Evolutionary conservation across 2,329 filamentous ascomycete genomes (phyloP).

Genomic region (Aspergillus awamori): DNA sequence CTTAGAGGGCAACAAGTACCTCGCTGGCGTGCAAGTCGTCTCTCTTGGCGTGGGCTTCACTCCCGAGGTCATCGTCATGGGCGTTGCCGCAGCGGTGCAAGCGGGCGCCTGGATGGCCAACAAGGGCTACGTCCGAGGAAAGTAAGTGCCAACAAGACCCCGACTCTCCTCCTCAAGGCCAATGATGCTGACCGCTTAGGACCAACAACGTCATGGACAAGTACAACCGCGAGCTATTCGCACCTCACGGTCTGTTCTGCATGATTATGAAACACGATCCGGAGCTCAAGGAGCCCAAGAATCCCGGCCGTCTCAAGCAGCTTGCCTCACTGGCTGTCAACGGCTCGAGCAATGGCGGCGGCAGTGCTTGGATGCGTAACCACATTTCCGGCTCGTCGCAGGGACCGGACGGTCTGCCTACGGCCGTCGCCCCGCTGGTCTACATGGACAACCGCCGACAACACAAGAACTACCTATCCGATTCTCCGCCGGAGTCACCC

Average conservation of each 20-base stretch:
- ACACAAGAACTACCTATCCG: background rate
- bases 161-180: background rate
- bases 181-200: background rate
- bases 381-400: background rate
- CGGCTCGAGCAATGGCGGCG: too few relatives aligned
- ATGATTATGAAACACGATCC: conserved; percentile 56
- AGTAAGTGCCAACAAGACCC: background rate
- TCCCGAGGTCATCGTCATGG: conserved; percentile 44
- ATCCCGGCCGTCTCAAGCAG: too few relatives aligned
- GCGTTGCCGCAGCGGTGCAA: conserved; percentile 47
- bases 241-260: conserved; percentile 55
- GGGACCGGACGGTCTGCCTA: background rate
- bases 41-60: conserved; percentile 40
- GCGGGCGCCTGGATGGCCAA: conserved; percentile 43
- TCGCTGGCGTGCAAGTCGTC: conserved; percentile 43
- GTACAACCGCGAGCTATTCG: conserved; percentile 59
- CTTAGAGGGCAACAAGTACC: conserved; percentile 37
- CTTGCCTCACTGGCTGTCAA: too few relatives aligned
- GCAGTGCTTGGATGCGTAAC: background rate
- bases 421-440: background rate
- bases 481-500: background rate
- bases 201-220: conserved; percentile 56
- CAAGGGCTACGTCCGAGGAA: conserved; percentile 25
- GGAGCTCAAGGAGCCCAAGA: too few relatives aligned
- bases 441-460: background rate